Percentiles rank a stretch among this genome's conserved stretches.
phyloP scores from a whole-genome alignment of 129 eudicot species.

The Tagetes patula region DNA sequence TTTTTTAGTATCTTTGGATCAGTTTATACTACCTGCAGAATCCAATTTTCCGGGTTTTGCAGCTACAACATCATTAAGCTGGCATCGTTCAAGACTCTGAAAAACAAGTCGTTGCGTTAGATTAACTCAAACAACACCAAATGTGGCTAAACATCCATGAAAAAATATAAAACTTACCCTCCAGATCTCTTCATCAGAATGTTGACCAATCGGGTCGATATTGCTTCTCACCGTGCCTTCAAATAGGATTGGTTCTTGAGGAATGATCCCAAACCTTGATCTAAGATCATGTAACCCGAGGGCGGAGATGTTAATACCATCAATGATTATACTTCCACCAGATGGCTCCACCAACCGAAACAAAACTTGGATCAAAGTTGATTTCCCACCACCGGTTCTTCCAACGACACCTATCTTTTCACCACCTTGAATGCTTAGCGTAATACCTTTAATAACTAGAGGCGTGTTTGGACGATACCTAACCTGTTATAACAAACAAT shows the following conservation, averaged over 20 bases:
- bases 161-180: conserved; percentile 44
- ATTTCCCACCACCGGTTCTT: conserved; percentile 88
- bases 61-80: conserved; percentile 64
- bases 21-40: conserved; percentile 48
- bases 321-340: conserved; percentile 61
- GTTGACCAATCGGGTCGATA: conserved; percentile 64
- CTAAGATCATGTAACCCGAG: conserved; percentile 86
- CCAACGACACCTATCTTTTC: conserved; percentile 91
- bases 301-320: conserved; percentile 61
- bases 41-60: conserved; percentile 69
- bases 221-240: conserved; percentile 86
- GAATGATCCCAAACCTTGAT: conserved; percentile 81
- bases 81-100: conserved; percentile 81
- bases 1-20: background rate
- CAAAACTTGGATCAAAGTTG: conserved; percentile 75
- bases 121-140: background rate
- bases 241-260: conserved; percentile 87
- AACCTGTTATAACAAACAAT: conserved; percentile 43
- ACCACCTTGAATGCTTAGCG: conserved; percentile 60
- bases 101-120: conserved; percentile 19
- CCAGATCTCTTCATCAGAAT: conserved; percentile 81
- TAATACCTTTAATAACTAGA: conserved; percentile 64
- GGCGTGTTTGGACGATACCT: conserved; percentile 69
- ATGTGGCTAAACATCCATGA: background rate
- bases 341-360: conserved; percentile 80